Base-by-base conservation (phyloP, 2,329 filamentous ascomycete species). In the Xylaria sp. region DNA sequence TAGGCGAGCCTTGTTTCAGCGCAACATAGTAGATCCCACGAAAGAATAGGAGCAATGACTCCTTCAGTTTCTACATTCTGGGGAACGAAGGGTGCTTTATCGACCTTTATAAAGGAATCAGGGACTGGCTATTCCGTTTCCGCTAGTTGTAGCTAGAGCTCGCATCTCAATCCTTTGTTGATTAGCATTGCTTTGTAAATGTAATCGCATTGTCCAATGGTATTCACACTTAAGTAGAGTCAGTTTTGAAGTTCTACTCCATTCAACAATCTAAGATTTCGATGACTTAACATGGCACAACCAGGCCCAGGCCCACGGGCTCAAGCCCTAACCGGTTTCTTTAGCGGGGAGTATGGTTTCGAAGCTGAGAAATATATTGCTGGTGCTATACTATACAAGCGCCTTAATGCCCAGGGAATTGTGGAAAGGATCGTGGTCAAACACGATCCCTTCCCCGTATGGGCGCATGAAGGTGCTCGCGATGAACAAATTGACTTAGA, bases 361-460 rank as follows among this genome's bases (percentile, higher is more conserved):
- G 9, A 45, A 36, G 8, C 52, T 1, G 64, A 66, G 45, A 53
- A 12, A 8, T 23, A 58, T 1, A 13, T 53, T 13, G 34, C 1
- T 1, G 53, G 36, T 30, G n/a, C 15, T 13, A 46, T 66, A 52
- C 15, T 66, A 23, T 66, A 63, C 23, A 62, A 23, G 20, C 45
- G 59, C 18, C 7, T 5, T 3, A 45, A 28, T 18, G 12, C 4
- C 1, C 10, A 55, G 9, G 23, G 41, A 4, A 23, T 2, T 7
- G 13, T 48, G 4, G 43, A 59, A 25, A 58, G 59, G 20, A 45
- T 63, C 3, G 64, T 59, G 18, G 46, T 63, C 20, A 66, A 63
- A 30, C 46, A 52, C 20, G 3, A 6, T 0, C 3, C n/a, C n/a
- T 0, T 13, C 9, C 13, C 7, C 20, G 4, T 15, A 13, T 25